Conservation (phyloP, 345 rosid species). For the Draba incana region DNA sequence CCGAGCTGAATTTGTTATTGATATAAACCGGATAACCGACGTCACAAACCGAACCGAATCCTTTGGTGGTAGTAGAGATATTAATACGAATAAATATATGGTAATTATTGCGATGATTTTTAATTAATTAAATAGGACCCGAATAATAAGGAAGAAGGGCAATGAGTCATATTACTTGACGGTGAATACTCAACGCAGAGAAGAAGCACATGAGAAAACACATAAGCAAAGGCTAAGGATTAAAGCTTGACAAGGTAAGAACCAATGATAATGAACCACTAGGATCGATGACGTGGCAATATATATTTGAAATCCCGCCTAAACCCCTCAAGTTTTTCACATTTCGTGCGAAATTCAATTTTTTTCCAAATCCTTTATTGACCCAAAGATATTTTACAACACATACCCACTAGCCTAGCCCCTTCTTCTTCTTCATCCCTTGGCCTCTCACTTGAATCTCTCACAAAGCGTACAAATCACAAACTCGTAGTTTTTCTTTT, state of each 20-base stretch:
- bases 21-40: constrained; percentile 36
- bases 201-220: constrained; percentile 73
- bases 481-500: background rate
- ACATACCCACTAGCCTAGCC: constrained; percentile 25
- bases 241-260: constrained; percentile 34
- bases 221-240: constrained; percentile 42
- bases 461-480: constrained; percentile 29
- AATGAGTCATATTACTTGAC: constrained; percentile 39
- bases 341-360: constrained; percentile 79
- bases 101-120: constrained; percentile 21
- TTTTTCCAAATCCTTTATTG: constrained; percentile 39
- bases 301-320: constrained; percentile 75
- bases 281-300: constrained; percentile 72
- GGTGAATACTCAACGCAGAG: constrained; percentile 31
- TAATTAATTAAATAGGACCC: constrained; percentile 7
- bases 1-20: background rate
- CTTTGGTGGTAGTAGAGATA: constrained; percentile 2
- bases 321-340: constrained; percentile 61
- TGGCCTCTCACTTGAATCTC: constrained; percentile 38
- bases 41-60: constrained; percentile 35
- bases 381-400: constrained; percentile 31
- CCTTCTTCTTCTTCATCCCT: constrained; percentile 12
- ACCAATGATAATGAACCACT: constrained; percentile 41
- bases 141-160: constrained; percentile 20
- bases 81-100: constrained; percentile 26